Base-by-base conservation (phyloP, 352 stramenopile species). In the Globisporangium recalcitrans region DNA sequence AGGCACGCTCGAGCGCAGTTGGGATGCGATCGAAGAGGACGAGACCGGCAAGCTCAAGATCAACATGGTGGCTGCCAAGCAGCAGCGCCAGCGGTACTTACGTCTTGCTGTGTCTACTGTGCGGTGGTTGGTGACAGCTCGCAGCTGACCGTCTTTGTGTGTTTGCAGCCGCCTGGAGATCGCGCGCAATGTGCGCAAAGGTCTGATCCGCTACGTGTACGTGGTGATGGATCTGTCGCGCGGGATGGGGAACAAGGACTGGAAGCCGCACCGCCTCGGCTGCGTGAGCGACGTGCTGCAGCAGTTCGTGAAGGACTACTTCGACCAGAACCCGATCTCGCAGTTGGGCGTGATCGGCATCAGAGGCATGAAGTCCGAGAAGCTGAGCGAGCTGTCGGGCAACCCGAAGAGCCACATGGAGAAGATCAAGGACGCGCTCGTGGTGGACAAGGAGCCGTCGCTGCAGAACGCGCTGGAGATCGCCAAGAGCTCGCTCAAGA, bases 311-410 rank as follows among this genome's bases (percentile, higher is more conserved):
- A 86, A 86, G 58, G 84, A 97, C 69, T 98, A 96, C 67, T 97
- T 98, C 56, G 92, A 98, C 70, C 89, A 98, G 66, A 98, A 98
- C 63, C 93, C 93, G 34, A 95, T 98, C 62, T 97, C 88, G 32
- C 87, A 97, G 68, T 69, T 98, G 22, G 85, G 92, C 3, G 70
- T 98, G 27, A 90, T 97, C 58, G 84, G 90, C 36, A 95, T 96
- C 58, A 89, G 95, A 60, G 86, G 91, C 56, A 90, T 93, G 68
- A 90, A 85, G 58, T 91, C 92, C 7, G 88, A 97, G 58, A 97
- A 96, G 63, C 72, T 97, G 24, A 97, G 82, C 32, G 91, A 97
- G 8, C 65, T 98, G 11, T 97, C 88, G 9, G 90, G 87, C 22
- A 97, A 96, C 65, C 78, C 85, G 8, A 92, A 90, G 65, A 80